Evolutionary conservation across 306 rosid genomes (phyloP).

Genomic region (Hippophae tibetana): DNA sequence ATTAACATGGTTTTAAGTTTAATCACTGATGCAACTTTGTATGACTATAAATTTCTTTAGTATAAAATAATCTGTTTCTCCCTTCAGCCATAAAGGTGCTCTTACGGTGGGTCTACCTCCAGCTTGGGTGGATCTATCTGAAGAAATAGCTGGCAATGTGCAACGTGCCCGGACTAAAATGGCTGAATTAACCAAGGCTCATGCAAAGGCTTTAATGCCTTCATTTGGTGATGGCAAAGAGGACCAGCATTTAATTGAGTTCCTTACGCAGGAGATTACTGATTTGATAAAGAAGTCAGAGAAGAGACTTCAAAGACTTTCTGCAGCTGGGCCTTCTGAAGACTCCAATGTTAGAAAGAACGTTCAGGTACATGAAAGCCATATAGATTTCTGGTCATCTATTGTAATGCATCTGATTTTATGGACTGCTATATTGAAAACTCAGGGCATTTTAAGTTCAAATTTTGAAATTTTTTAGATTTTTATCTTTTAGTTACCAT

Average conservation of each 20-base stretch:
- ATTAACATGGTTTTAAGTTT: no score
- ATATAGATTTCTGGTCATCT: constrained; percentile 3
- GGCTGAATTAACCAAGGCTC: constrained; percentile 83
- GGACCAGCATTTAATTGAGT: constrained; percentile 73
- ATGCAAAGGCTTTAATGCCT: constrained; percentile 90
- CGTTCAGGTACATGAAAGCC: constrained; percentile 60
- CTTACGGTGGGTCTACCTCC: constrained; percentile 88
- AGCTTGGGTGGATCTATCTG: constrained; percentile 95
- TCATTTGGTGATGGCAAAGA: constrained; percentile 93
- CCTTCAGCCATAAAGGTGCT: constrained; percentile 52
- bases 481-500: no score
- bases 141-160: constrained; percentile 78
- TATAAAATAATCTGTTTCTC: neutral
- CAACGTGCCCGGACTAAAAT: constrained; percentile 77
- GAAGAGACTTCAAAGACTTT: constrained; percentile 62
- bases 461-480: no score
- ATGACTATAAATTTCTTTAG: neutral
- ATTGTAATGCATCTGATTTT: constrained; percentile 2
- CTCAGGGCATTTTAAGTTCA: no score
- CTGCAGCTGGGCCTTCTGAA: constrained; percentile 84
- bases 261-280: constrained; percentile 76
- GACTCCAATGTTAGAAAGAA: constrained; percentile 91
- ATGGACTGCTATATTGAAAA: neutral
- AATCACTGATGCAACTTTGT: neutral
- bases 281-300: constrained; percentile 75